A percentile compares a stretch with the other conserved stretches of the same genome.
Evolutionary conservation across 176 grass and related monocot species (phyloP).

Genomic region (Hsuehochloa calcarea): DNA sequence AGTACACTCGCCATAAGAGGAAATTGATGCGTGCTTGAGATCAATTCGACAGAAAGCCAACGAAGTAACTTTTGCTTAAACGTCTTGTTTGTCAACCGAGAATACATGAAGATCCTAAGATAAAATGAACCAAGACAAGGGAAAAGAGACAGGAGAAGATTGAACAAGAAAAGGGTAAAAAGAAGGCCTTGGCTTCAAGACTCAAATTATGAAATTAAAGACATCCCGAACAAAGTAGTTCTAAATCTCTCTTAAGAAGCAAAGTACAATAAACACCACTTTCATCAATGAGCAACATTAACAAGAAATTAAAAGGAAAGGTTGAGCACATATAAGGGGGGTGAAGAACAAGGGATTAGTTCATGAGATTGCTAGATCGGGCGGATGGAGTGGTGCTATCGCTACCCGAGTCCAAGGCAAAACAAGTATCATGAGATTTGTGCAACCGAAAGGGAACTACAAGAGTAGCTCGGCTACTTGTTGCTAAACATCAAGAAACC

Average conservation of each 20-base stretch:
- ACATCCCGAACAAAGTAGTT: not conserved
- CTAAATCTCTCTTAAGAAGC: constrained; percentile 1
- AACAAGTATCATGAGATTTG: constrained; percentile 41
- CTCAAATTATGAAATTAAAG: not conserved
- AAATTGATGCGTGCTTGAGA: constrained; percentile 17
- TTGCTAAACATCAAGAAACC: constrained; percentile 8
- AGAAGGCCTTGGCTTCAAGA: not conserved
- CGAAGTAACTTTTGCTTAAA: not conserved
- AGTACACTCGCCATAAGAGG: constrained; percentile 3
- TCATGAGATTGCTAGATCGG: not conserved
- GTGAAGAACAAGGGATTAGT: not conserved
- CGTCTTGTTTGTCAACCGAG: constrained; percentile 10
- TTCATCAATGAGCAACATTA: not conserved
- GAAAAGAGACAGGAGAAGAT: not conserved
- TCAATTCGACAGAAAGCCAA: not conserved
- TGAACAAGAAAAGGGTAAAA: not conserved
- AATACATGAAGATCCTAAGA: not conserved
- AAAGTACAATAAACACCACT: not conserved
- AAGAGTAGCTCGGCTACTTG: constrained; percentile 21
- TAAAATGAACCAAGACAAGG: constrained; percentile 1
- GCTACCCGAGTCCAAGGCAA: constrained; percentile 3
- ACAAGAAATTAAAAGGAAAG: not conserved
- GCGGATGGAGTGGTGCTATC: not conserved
- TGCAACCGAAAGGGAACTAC: constrained; percentile 4
- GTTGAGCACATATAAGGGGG: not conserved